Evolutionary conservation across 176 grass and related monocot genomes (phyloP).

Genomic region (Paspalum notatum): DNA sequence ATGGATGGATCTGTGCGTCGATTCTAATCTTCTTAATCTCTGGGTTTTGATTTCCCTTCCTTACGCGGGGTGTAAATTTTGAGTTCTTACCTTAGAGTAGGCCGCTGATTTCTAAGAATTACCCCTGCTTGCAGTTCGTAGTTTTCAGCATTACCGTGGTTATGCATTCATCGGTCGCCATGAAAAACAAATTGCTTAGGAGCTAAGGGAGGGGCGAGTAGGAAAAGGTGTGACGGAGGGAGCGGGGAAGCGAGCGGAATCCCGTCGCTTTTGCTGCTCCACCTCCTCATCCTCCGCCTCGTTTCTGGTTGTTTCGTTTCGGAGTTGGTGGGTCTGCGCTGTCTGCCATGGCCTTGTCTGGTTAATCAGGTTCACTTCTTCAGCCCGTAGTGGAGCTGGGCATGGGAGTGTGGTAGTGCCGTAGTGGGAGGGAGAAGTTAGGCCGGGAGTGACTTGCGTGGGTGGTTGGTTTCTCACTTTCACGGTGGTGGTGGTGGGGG

Average conservation of each 20-base stretch:
- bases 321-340: slow-evolving; percentile 52
- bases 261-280: slow-evolving; percentile 41
- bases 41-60: slow-evolving; percentile 31
- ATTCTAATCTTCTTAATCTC: slow-evolving; percentile 41
- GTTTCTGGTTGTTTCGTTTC: slow-evolving; percentile 35
- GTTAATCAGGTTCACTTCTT: slow-evolving; percentile 2
- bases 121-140: slow-evolving; percentile 23
- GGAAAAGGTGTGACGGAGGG: not conserved
- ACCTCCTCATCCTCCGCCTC: slow-evolving; percentile 1
- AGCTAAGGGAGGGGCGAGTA: slow-evolving; percentile 47
- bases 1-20: slow-evolving; percentile 43
- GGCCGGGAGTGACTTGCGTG: not conserved
- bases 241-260: slow-evolving; percentile 30
- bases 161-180: not conserved
- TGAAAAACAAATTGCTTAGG: slow-evolving; percentile 44
- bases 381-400: not conserved
- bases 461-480: slow-evolving; percentile 10
- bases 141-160: slow-evolving; percentile 25
- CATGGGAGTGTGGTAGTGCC: not conserved
- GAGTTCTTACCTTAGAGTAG: slow-evolving; percentile 26
- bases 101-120: slow-evolving; percentile 50
- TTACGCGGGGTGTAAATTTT: slow-evolving; percentile 46
- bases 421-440: not conserved
- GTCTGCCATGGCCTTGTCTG: slow-evolving; percentile 28
- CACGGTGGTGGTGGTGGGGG: slow-evolving; percentile 18